Base-by-base conservation (phyloP, 176 grass and related monocot species). In the Triticum timopheevii region DNA sequence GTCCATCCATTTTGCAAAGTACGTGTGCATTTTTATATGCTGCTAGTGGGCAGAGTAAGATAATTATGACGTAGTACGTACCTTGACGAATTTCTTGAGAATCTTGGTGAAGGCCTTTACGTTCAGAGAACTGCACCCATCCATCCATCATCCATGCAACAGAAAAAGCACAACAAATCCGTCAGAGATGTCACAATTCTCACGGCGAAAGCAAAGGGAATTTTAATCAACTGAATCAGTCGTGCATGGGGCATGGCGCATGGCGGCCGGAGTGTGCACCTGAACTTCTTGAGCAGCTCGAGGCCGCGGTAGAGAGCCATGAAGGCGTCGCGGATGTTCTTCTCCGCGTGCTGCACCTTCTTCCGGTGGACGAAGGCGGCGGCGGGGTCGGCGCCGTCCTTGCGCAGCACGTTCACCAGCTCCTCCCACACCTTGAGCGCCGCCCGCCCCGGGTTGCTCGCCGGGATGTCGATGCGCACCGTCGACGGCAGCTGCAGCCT, bases 291-390 rank as follows among this genome's bases (percentile, higher is more conserved):
- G 93, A 96, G 94, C 24, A 92, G 83, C 6, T 92, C 92, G 17
- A 99, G 90, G 28, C 92, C 94, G n/a, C 89, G 77, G 87, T 98
- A 94, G 74, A 98, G 92, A n/a, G 87, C 90, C 47, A 98, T 61
- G 89, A 94, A 95, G 22, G 92, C 93, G 78, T 86, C 90, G 3
- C 93, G 90, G 81, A 98, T 92, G 86, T 90, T 96, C 92, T 98
- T 98, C 92, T 98, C 97, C 34, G 97, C 97, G 83, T 89, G 80
- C 94, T 93, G 97, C 7, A 99, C 72, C 92, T 99, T 99, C 88
- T 96, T 99, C 6, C 86, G 88, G 90, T 91, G 88, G 39, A 96
- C 84, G 84, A 86, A 88, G 22, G 93, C 85, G 9, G 89, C 89
- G 77, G 86, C 83, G 0, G 89, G 88, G 84, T 89, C 87, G 23